Conservation (phyloP, 179 eudicot genomes). For the Kewa caespitosa region DNA sequence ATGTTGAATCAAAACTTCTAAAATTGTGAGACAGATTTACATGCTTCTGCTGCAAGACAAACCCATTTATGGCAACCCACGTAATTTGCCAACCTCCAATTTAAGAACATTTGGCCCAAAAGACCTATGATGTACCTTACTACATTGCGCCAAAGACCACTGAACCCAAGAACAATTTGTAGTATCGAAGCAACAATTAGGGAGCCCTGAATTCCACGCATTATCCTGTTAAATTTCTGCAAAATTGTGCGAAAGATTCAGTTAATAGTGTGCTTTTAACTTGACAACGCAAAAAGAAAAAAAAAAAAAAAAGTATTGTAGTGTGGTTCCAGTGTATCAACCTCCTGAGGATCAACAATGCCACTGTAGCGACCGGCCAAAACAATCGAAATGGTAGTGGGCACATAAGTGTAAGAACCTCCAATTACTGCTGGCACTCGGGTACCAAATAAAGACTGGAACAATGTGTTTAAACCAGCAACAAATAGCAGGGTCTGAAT, state of each 20-base stretch:
- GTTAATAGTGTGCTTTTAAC: constrained; percentile 11
- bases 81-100: background rate
- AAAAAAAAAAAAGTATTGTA: background rate
- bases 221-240: constrained; percentile 72
- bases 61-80: background rate
- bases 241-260: constrained; percentile 12
- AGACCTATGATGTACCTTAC: constrained; percentile 43
- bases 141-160: constrained; percentile 93
- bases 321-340: constrained; percentile 22
- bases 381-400: constrained; percentile 76
- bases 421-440: constrained; percentile 93
- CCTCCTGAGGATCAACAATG: constrained; percentile 69
- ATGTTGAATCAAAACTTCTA: background rate
- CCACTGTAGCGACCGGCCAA: constrained; percentile 71
- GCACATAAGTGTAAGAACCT: constrained; percentile 81
- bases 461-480: constrained; percentile 78
- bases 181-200: constrained; percentile 84
- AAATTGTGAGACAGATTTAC: too few species aligned
- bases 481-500: constrained; percentile 89
- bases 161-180: constrained; percentile 87
- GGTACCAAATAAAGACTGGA: constrained; percentile 82
- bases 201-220: constrained; percentile 89
- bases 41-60: background rate
- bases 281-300: background rate
- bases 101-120: background rate